Evolutionary conservation across 2,329 filamentous ascomycete species (phyloP), one percentile per base, ranked within the genome.

Genomic region (Bimuria novae-zelandiae): DNA sequence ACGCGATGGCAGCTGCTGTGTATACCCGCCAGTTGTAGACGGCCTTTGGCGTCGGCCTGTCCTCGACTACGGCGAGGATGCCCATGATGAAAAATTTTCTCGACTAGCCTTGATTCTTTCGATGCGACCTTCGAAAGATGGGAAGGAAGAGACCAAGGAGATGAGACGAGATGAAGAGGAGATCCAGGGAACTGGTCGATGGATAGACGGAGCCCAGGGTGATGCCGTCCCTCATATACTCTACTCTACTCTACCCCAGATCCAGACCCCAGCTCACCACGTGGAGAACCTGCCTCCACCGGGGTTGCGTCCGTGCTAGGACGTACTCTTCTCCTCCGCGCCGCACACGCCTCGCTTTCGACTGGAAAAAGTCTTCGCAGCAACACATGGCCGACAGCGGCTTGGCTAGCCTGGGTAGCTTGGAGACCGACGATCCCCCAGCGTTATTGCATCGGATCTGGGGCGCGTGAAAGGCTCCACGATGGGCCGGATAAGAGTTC

Each of bases 1-100:
- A 83, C 36, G 82, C 82, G 27, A 84, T 77, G 11, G 76, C 75
- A 7, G 82, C 81, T 36, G 79, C 79, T 11, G 79, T 74, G 63
- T 84, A 85, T 36, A 84, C 78, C 35, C 79, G 75, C 82, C 82
- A 84, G 69, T 84, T 84, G 77, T 84, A 85, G 51, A 85, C 82
- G 48, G 74, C 75, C 64, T 77, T 79, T 19, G 82, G 82, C 54
- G 82, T 84, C 14, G 82, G 82, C 60, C 82, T 61, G 49, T 74
- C 71, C 59, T 74, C 71, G 48, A 71, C 61, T 43, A 72, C 61
- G 49, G 63, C 58, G 47, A 73, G 68, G 37, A 73, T 61, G 50
- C 68, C 70, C 70, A 73, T 73, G 16, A 17, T 69, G 61, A 32
- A 46, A 35, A 33, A 14, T 14, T 8, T 44, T 44, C 27, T 22